A percentile compares a stretch with the other conserved stretches of the same genome.
Conservation (phyloP, 2,329 filamentous ascomycete genomes). For the Malbranchea cinnamomea region DNA sequence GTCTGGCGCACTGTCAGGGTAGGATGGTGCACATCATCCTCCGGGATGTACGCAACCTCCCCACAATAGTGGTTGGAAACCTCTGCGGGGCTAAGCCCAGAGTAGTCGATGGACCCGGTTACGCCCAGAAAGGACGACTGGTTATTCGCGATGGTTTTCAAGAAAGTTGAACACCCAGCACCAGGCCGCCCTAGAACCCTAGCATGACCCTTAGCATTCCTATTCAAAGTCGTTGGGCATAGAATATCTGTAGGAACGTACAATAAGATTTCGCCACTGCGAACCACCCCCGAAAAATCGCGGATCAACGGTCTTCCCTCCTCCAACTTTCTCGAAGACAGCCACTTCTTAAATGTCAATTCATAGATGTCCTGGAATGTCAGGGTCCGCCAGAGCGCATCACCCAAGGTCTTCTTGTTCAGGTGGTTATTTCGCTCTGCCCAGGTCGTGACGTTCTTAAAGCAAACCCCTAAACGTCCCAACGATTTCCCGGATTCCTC, state of each 20-base stretch:
- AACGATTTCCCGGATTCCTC: conserved; percentile 46
- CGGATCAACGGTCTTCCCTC: conserved; percentile 41
- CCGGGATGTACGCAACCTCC: conserved; percentile 56
- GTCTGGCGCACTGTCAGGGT: conserved; percentile 59
- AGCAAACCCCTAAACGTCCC: conserved; percentile 48
- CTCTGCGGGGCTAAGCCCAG: too few species aligned
- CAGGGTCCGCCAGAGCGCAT: conserved; percentile 58
- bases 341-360: conserved; percentile 33
- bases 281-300: conserved; percentile 50
- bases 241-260: conserved; percentile 10
- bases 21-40: conserved; percentile 58
- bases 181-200: conserved; percentile 51
- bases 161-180: conserved; percentile 55
- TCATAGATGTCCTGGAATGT: conserved; percentile 55
- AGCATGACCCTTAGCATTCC: neutral
- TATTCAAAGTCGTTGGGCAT: neutral
- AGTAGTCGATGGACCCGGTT: too few species aligned
- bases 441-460: conserved; percentile 56
- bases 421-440: conserved; percentile 47
- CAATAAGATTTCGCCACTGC: conserved; percentile 53
- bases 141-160: too few species aligned
- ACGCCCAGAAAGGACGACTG: too few species aligned
- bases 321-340: conserved; percentile 28
- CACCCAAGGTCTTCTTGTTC: conserved; percentile 52
- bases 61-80: conserved; percentile 49